Conservation (phyloP, 352 stramenopile species). For the Thalassiosira exigua region DNA sequence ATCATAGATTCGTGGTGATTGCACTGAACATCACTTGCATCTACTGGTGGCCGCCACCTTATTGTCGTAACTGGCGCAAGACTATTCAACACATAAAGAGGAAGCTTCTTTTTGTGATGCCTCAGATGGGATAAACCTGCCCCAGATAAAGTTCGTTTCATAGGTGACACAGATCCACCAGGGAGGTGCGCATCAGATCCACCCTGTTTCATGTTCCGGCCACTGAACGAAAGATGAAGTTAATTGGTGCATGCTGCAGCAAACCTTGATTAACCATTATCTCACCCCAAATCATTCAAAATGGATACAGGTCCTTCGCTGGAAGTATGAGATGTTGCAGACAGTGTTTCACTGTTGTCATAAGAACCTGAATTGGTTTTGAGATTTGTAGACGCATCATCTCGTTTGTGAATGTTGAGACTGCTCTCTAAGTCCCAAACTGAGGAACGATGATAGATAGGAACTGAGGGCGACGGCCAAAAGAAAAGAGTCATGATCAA, state of each 20-base stretch:
- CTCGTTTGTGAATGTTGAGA: conserved; percentile 66
- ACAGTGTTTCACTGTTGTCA: conserved; percentile 53
- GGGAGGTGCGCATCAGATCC: conserved; percentile 36
- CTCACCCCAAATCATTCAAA: conserved; percentile 19
- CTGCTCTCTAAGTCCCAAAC: conserved; percentile 75
- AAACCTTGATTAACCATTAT: too few species aligned
- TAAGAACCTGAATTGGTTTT: conserved; percentile 66
- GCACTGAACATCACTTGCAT: conserved; percentile 6
- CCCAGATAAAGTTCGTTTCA: conserved; percentile 37
- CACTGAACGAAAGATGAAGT: too few species aligned
- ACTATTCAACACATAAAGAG: conserved; percentile 68
- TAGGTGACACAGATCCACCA: conserved; percentile 38
- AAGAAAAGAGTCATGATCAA: background rate
- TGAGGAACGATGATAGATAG: conserved; percentile 29
- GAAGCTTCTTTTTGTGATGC: conserved; percentile 49
- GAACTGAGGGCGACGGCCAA: background rate
- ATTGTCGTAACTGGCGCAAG: conserved; percentile 75
- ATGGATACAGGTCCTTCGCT: conserved; percentile 35
- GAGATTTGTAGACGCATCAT: conserved; percentile 49
- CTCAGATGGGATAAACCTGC: conserved; percentile 29
- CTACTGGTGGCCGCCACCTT: conserved; percentile 66
- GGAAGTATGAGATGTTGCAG: conserved; percentile 53
- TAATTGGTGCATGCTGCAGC: too few species aligned
- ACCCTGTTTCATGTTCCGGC: too few species aligned
- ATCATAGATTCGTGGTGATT: conserved; percentile 74